Conservation (phyloP, 139 green algal species). For the Choricystis sp. region DNA sequence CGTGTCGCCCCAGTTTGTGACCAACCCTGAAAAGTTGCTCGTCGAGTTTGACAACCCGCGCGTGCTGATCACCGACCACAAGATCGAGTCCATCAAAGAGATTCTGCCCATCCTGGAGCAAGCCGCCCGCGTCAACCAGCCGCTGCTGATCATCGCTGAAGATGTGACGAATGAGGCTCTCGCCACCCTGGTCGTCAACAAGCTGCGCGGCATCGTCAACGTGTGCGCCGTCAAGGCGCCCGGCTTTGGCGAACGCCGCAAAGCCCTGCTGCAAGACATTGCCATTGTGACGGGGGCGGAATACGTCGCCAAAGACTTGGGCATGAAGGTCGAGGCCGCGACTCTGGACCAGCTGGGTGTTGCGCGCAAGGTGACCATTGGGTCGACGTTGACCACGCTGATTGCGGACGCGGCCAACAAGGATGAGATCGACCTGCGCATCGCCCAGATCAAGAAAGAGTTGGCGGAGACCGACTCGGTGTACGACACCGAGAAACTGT, state of each 20-base stretch:
- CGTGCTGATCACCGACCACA: constrained; percentile 92
- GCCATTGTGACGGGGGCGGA: constrained; percentile 75
- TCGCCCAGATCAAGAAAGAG: constrained; percentile 94
- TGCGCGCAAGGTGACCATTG: constrained; percentile 77
- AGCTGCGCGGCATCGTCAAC: constrained; percentile 89
- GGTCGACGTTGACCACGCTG: constrained; percentile 62
- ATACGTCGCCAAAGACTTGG: constrained; percentile 89
- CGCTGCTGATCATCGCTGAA: constrained; percentile 93
- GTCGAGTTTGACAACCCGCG: constrained; percentile 81
- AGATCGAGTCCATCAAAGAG: constrained; percentile 61
- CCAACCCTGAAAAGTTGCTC: constrained; percentile 73
- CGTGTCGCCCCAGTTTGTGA: constrained; percentile 94
- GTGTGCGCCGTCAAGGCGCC: constrained; percentile 77
- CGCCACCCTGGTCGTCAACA: constrained; percentile 98
- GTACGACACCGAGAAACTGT: constrained; percentile 98
- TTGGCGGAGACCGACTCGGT: constrained; percentile 82
- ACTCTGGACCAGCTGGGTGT: constrained; percentile 79
- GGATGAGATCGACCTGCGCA: constrained; percentile 91
- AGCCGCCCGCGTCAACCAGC: constrained; percentile 52
- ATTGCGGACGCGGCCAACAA: constrained; percentile 85
- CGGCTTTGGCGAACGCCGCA: constrained; percentile 74
- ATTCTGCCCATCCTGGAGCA: constrained; percentile 66
- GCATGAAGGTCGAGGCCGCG: constrained; percentile 53
- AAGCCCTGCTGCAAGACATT: constrained; percentile 75
- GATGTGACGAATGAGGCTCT: constrained; percentile 88